A percentile compares a stretch with the other conserved stretches of the same genome.
Conservation (phyloP, 1,139 yeast species). For the Yamadazyma atmosphaerica region DNA sequence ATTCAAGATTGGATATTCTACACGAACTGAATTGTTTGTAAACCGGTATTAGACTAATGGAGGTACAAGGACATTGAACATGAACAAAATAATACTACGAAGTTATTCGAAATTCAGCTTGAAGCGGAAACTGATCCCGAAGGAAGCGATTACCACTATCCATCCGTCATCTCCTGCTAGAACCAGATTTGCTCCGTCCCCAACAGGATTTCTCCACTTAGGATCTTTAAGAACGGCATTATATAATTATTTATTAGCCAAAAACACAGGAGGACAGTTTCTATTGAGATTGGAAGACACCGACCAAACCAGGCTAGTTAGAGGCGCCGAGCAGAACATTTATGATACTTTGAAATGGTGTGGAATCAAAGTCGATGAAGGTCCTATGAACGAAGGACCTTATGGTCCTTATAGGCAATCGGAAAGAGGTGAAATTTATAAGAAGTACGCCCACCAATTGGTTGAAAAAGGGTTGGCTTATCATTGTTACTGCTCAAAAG, state of each 20-base stretch:
- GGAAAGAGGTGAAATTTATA: slow-evolving; percentile 68
- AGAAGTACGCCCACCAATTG: slow-evolving; percentile 53
- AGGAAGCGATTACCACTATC: slow-evolving; percentile 16
- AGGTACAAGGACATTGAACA: neutral
- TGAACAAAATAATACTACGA: neutral
- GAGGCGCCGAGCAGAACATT: slow-evolving; percentile 81
- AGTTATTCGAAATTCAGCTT: slow-evolving; percentile 9
- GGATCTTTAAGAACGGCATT: slow-evolving; percentile 94
- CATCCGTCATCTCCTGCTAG: slow-evolving; percentile 66
- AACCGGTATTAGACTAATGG: too few species aligned
- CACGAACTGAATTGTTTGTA: neutral
- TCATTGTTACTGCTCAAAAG: slow-evolving; percentile 81
- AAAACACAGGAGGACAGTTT: slow-evolving; percentile 77
- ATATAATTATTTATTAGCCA: slow-evolving; percentile 83
- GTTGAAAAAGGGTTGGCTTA: slow-evolving; percentile 74
- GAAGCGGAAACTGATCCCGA: neutral
- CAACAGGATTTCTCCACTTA: slow-evolving; percentile 88
- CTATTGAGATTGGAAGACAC: slow-evolving; percentile 88
- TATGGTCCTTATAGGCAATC: slow-evolving; percentile 83
- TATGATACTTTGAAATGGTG: slow-evolving; percentile 80
- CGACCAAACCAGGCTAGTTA: slow-evolving; percentile 73
- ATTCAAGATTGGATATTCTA: too few species aligned
- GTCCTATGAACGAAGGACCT: slow-evolving; percentile 69
- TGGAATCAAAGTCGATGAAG: slow-evolving; percentile 75
- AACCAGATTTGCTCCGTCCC: slow-evolving; percentile 97